Evolutionary conservation across 805 yeast species (phyloP), one percentile per base, ranked within the genome.

Genomic region (Kodamaea laetipori): DNA sequence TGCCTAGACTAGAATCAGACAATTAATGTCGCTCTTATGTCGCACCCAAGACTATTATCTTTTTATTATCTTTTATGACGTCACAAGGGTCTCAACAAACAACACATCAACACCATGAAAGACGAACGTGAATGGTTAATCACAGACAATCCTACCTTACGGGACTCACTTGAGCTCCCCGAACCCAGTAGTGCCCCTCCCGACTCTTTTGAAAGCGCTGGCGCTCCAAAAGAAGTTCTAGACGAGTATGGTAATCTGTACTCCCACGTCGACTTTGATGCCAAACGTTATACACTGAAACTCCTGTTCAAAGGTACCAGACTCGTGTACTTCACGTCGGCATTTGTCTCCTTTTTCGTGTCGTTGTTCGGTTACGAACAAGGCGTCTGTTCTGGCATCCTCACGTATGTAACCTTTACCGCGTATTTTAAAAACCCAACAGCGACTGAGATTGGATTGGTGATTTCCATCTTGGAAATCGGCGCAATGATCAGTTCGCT

Each of bases 321-420:
- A 31, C 52, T 71, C 39, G 74, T 71, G 16, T 70, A 71, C 50
- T 69, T 69, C 55, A 71, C 74, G 6, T 67, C 74, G 3, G 75
- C 71, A 4, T 71, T 70, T 49, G 74, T 71, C 6, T 70, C 75
- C 38, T 52, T 70, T 11, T 70, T 70, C 45, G 74, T 70, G 11
- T 67, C 73, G 30, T 54, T 66, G 32, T 66, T 66, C 48, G 72
- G 71, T 10, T 64, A 64, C 53, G 74, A 70, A 47, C 76, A 90
- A 64, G 97, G 97, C 45, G 95, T 89, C 38, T 87, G 90, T 80
- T 81, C 90, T 37, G 95, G 96, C 2, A 80, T 90, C 36, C 69
- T 90, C 41, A 85, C 94, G 1, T 89, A 86, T 39, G 75, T 73
- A 6, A 76, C 84, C 44, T 90, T 90, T 64, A 77, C 77, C 48